These are phyloP conservation scores for Mangifera indica DNA, from an alignment of 345 rosid genomes.

Conservation along the genomic window DNA sequence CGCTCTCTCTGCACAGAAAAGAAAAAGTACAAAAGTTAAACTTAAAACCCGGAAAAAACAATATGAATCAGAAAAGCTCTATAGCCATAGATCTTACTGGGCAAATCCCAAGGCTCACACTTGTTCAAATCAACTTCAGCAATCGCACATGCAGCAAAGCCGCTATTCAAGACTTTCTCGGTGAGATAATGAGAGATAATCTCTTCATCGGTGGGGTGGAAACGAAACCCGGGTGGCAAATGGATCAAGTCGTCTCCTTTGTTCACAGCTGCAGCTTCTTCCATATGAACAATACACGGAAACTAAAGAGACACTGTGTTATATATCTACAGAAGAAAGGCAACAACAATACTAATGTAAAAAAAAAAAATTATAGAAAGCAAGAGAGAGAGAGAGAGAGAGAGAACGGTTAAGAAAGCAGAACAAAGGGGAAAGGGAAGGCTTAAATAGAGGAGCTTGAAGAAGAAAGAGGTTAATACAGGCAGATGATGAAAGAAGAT, in stretches of 20 bases:
- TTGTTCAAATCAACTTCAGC: conserved; percentile 87
- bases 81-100: conserved; percentile 40
- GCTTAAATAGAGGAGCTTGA: conserved; percentile 62
- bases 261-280: conserved; percentile 55
- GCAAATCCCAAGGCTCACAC: conserved; percentile 96
- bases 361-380: neutral
- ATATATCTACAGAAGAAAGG: neutral
- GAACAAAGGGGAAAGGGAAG: conserved; percentile 28
- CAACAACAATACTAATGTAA: conserved; percentile 6
- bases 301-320: neutral
- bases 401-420: conserved; percentile 55
- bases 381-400: conserved; percentile 20
- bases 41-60: neutral
- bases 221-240: conserved; percentile 86
- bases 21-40: neutral
- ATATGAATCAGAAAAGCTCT: neutral
- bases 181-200: conserved; percentile 68
- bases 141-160: conserved; percentile 55
- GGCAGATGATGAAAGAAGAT: conserved; percentile 32
- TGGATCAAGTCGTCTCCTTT: conserved; percentile 54
- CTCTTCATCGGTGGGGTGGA: conserved; percentile 94
- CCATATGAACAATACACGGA: conserved; percentile 32
- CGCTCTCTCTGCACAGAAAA: conserved; percentile 60
- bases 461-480: conserved; percentile 16
- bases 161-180: conserved; percentile 48